Evolutionary conservation across 1,284 basidiomycete species (phyloP).

Genomic region (Entoloma clypeatum): DNA sequence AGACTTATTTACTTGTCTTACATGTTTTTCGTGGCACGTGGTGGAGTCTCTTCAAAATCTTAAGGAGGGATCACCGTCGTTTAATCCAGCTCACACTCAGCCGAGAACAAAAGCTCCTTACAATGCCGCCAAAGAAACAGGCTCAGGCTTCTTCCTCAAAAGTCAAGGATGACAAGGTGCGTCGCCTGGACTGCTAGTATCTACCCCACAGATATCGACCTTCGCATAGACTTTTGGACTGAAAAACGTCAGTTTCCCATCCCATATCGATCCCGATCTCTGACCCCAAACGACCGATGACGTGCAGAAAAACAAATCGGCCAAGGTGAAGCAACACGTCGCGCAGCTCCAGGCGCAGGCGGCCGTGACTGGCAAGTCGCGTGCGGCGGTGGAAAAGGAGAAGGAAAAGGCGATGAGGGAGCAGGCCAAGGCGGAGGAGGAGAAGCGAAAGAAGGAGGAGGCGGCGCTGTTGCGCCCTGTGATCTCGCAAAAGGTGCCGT

Average conservation of each 20-base stretch:
- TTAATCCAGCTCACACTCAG: neutral
- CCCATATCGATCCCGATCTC: slow-evolving; percentile 12
- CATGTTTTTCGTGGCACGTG: no score
- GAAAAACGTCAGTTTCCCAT: slow-evolving; percentile 71
- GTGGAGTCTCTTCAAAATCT: no score
- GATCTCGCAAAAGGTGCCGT: slow-evolving; percentile 85
- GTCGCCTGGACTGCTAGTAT: slow-evolving; percentile 10
- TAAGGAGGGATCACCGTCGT: slow-evolving; percentile 1
- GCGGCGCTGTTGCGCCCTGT: slow-evolving; percentile 77
- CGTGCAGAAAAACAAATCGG: slow-evolving; percentile 86
- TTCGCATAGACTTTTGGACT: slow-evolving; percentile 82
- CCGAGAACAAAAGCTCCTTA: slow-evolving; percentile 6
- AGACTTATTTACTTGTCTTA: no score
- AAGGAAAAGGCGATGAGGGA: slow-evolving; percentile 76
- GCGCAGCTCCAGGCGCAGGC: slow-evolving; percentile 76
- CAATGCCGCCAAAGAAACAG: slow-evolving; percentile 71
- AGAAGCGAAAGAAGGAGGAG: slow-evolving; percentile 83
- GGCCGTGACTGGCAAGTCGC: slow-evolving; percentile 72
- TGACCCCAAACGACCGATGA: no score
- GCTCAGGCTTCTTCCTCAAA: slow-evolving; percentile 50
- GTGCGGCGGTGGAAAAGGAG: slow-evolving; percentile 75
- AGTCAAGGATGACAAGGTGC: slow-evolving; percentile 68
- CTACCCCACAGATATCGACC: slow-evolving; percentile 6
- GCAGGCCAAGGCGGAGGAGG: slow-evolving; percentile 78
- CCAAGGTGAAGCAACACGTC: slow-evolving; percentile 88